Evolutionary conservation across 495 filamentous ascomycete species (phyloP).

Genomic region (Parachaetomium inaequale): DNA sequence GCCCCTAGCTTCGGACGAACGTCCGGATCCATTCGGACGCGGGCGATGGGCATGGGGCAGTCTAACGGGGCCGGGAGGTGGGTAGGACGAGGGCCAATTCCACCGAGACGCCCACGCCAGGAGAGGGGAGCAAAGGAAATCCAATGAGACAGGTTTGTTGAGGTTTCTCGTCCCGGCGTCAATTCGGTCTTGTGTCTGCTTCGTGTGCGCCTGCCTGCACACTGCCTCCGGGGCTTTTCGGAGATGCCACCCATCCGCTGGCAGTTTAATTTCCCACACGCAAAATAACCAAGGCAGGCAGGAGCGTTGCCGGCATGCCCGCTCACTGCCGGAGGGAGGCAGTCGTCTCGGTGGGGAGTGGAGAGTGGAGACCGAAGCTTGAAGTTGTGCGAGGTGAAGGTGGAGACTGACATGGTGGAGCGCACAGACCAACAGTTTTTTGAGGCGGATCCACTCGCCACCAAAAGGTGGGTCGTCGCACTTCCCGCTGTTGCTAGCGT

Average conservation of each 20-base stretch:
- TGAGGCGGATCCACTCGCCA: not conserved
- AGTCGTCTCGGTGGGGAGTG: not conserved
- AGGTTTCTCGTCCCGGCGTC: not conserved
- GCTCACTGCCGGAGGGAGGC: not conserved
- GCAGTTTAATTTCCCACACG: not conserved
- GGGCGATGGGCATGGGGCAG: slow-evolving; percentile 6
- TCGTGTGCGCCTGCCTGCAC: not conserved
- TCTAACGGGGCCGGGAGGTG: too few relatives aligned
- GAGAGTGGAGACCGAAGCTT: not conserved
- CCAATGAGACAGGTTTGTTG: slow-evolving; percentile 1
- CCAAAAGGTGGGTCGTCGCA: not conserved
- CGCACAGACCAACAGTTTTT: slow-evolving; percentile 14
- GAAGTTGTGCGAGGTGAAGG: not conserved
- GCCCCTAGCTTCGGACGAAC: not conserved
- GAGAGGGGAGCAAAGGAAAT: not conserved
- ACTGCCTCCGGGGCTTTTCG: slow-evolving; percentile 2
- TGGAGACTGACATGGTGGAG: not conserved
- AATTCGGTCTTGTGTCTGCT: not conserved
- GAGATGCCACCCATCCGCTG: not conserved
- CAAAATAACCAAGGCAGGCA: not conserved
- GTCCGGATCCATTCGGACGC: slow-evolving; percentile 6
- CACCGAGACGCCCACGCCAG: slow-evolving; percentile 4
- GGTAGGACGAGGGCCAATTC: slow-evolving; percentile 1
- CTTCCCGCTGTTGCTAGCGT: not conserved
- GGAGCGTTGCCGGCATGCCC: not conserved